Percentiles rank a stretch among this genome's conserved stretches.
Conservation (phyloP, 2,329 filamentous ascomycete species). For the Pleomassaria siparia region DNA sequence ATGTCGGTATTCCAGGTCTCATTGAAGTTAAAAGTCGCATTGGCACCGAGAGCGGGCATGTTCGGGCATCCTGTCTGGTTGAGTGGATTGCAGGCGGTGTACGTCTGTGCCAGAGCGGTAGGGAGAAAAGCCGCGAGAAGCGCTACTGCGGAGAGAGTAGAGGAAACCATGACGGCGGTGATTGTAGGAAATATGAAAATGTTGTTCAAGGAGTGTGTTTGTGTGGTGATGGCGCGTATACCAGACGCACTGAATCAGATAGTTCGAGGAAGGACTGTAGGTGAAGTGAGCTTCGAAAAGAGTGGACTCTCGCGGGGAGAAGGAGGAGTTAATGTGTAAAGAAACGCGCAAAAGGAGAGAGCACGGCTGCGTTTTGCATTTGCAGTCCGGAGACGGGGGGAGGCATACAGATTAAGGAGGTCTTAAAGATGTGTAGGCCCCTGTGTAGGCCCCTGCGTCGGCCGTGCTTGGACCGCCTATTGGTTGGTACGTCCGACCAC, state of each 20-base stretch:
- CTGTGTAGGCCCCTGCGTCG: slow-evolving; percentile 12
- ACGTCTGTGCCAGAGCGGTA: slow-evolving; percentile 69
- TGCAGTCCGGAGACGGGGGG: slow-evolving; percentile 13
- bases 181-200: slow-evolving; percentile 9
- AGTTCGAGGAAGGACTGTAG: slow-evolving; percentile 3
- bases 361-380: slow-evolving; percentile 21
- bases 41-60: slow-evolving; percentile 69
- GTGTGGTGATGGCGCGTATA: slow-evolving; percentile 28
- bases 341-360: slow-evolving; percentile 7
- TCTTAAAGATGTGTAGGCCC: no score
- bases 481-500: slow-evolving; percentile 5
- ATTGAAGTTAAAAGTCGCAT: slow-evolving; percentile 56
- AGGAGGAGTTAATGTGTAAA: slow-evolving; percentile 16
- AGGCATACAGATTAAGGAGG: slow-evolving; percentile 28
- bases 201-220: slow-evolving; percentile 34
- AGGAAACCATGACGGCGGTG: slow-evolving; percentile 30
- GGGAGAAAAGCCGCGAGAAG: slow-evolving; percentile 43
- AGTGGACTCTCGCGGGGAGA: slow-evolving; percentile 31
- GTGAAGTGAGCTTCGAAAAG: slow-evolving; percentile 16
- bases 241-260: slow-evolving; percentile 38
- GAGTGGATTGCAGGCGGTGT: slow-evolving; percentile 75
- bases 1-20: slow-evolving; percentile 49
- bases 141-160: slow-evolving; percentile 39
- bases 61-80: slow-evolving; percentile 67
- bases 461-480: slow-evolving; percentile 4